These are phyloP conservation scores for Fusarium cicatricum DNA, from an alignment of 2,329 filamentous ascomycete genomes.

Conservation along the genomic window DNA sequence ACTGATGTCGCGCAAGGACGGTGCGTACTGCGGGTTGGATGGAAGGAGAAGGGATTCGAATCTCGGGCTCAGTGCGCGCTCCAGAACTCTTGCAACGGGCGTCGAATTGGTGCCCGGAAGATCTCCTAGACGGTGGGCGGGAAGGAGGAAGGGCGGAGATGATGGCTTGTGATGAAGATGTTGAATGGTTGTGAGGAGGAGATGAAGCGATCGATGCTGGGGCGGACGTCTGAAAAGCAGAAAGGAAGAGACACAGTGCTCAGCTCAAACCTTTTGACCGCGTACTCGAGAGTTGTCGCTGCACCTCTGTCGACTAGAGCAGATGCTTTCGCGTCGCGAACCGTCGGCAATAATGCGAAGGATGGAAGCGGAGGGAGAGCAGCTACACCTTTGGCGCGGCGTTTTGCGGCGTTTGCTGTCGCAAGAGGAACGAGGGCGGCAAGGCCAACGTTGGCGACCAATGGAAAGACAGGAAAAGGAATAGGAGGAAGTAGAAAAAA, in stretches of 20 bases:
- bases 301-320: conserved; percentile 27
- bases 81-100: conserved; percentile 45
- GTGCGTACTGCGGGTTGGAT: conserved; percentile 46
- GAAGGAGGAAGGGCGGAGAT: conserved; percentile 47
- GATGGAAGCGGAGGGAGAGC: conserved; percentile 20
- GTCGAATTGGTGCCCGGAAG: conserved; percentile 39
- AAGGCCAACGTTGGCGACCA: conserved; percentile 25
- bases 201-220: conserved; percentile 51
- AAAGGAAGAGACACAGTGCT: conserved; percentile 50
- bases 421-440: conserved; percentile 24
- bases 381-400: conserved; percentile 29
- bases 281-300: conserved; percentile 37
- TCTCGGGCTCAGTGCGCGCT: conserved; percentile 43
- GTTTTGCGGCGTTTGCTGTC: conserved; percentile 31
- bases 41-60: conserved; percentile 43
- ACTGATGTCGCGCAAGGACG: conserved; percentile 47
- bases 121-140: conserved; percentile 42
- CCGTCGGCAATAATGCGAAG: conserved; percentile 9
- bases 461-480: conserved; percentile 21
- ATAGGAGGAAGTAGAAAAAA: conserved; percentile 17
- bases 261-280: conserved; percentile 50
- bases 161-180: conserved; percentile 44
- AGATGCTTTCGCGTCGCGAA: conserved; percentile 31
- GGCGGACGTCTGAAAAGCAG: conserved; percentile 49
- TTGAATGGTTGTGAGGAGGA: conserved; percentile 45